Evolutionary conservation across 1,284 basidiomycete species (phyloP), one percentile per base, ranked within the genome.

Genomic region (Caloboletus inedulis): DNA sequence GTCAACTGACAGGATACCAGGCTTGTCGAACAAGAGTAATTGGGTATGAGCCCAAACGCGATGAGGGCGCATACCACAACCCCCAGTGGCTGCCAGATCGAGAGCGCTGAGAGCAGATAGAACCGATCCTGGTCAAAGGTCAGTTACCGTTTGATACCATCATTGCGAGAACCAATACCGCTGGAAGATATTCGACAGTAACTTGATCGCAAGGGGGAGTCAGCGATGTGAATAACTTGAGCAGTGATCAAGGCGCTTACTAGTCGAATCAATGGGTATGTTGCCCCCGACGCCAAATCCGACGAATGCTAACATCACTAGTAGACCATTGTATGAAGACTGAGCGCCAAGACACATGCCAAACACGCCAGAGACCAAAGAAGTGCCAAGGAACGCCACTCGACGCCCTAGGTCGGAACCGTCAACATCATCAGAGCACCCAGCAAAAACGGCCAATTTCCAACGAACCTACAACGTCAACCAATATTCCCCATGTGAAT

Each of bases 211-310:
- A 41, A 25, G 13, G 2, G 8, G 29, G 14, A 4, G n/a, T 52
- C 2, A 59, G 45, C 13, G 1, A 18, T n/a, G 25, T 14, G 16
- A 14, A 47, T 29, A 8, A 18, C 9, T 4, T 13, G 23, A 27
- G 19, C 3, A 14, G 4, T 21, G 34, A 25, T n/a, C 1, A 40
- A 29, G 3, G 10, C 1, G 2, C 59, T 51, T 42, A 62, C 59
- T 60, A 7, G 59, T 60, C 9, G 53, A 31, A 14, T 60, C 59
- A 23, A 62, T 42, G 16, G 59, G 59, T 31, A 59, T 27, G 34
- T 62, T 60, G 4, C 59, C 59, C 7, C 59, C 59, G 2, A 59
- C 10, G 3, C 58, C 60, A 36, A 60, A n/a, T n/a, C 59, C 60
- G 8, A 47, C 44, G n/a, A 57, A 44, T n/a, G 49, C 49, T 18